Base-by-base conservation (phyloP, 768 basidiomycete genomes). In the Steccherinum ochraceum region DNA sequence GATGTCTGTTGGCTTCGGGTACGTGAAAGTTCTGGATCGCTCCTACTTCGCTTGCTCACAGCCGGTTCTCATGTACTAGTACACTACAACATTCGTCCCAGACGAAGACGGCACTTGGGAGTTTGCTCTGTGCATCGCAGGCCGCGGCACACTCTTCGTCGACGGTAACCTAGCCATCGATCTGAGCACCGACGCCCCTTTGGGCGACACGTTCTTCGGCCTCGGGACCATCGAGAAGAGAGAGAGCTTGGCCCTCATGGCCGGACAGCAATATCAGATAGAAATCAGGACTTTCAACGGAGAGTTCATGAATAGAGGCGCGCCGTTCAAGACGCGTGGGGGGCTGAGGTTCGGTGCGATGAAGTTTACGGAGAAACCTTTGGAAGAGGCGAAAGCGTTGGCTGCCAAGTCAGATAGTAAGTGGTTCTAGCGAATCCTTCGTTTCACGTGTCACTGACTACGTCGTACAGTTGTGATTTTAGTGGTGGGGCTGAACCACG, bases 101-200 rank as follows among this genome's bases (percentile, higher is more conserved):
- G 71, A 80, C 59, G 70, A 79, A 69, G 62, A 72, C 61, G 70
- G 78, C 20, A 69, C 79, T 59, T 72, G 75, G 69, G 73, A 78
- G 49, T 63, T 84, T 45, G 75, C 73, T 2, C 58, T 77, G 48
- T 73, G 64, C 56, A 55, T 74, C 44, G 71, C 73, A 13, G 76
- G 76, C 19, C 49, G 58, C 4, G 76, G 72, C 20, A 77, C 74
- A 56, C 64, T 84, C 19, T 83, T 75, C 67, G 52, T 84, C 46
- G 72, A 81, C 54, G 63, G 69, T 19, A 66, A 74, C 35, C 66
- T 76, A 13, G 52, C 73, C 48, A 68, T 79, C 41, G 76, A 79
- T 54, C 65, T 76, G 39, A 72, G 72, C 59, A 71, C 67, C 30
- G 59, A 69, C 44, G 58, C 71, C 4, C 51, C 57, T 10, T 65